Evolutionary conservation across 768 basidiomycete species (phyloP), one percentile per base, ranked within the genome.

Genomic region (Boletus huronensis): DNA sequence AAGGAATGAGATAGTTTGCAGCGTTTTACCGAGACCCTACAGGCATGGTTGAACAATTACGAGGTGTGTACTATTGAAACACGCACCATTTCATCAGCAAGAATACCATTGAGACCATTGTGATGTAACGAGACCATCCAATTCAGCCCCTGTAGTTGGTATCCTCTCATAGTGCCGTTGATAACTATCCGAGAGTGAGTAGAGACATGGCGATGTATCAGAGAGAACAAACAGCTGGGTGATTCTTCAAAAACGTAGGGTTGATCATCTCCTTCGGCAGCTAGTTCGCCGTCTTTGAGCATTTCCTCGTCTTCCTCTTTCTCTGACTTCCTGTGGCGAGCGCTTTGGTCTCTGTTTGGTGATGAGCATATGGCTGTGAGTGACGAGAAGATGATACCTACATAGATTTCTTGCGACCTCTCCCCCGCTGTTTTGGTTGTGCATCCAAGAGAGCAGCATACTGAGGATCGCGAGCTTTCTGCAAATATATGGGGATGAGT

Each of bases 301-400:
- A 99, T 64, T 72, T 99, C 96, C 58, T 96, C 94, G 51, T 98
- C 97, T 70, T 98, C 97, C 65, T 99, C 97, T 72, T 97, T 97
- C 72, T 99, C 97, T 0, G 92, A 94, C 70, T 94, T 97, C 50
- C 96, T 84, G 65, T 94, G 93, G 10, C 95, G 87, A 26, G 87
- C 81, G 46, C 70, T 84, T 46, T 85, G 82, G 58, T 90, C 92
- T 50, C 89, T 93, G 60, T 14, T 53, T 44, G 14, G 34, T 10
- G 13, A 34, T 62, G 42, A 61, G 55, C n/a, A 47, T 23, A n/a
- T 32, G 52, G 42, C 11, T 14, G 16, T 32, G 21, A 13, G 2
- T 3, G 28, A 48, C 19, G 29, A 21, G 21, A 29, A 40, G 41
- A 31, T 29, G 21, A 28, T 19, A 78, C 85, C 38, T 74, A 88